phyloP scores from a whole-genome alignment of 495 filamentous ascomycete species.

The Lophiostoma macrostomum region DNA sequence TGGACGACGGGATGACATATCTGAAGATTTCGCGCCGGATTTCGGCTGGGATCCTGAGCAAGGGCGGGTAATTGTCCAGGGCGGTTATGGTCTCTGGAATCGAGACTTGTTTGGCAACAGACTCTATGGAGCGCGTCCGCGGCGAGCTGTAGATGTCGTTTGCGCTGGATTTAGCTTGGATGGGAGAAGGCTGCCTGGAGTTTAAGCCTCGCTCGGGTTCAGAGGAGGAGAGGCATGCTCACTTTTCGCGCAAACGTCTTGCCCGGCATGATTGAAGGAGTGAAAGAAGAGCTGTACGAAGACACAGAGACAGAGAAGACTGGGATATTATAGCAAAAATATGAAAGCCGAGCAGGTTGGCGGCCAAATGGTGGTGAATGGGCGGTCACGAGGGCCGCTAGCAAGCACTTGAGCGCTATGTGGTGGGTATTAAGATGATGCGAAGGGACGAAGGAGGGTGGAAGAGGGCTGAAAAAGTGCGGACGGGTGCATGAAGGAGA shows the following conservation, averaged over 20 bases:
- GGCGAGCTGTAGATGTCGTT: conserved; percentile 1
- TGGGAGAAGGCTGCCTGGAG: conserved; percentile 12
- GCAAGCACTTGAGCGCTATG: neutral
- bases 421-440: neutral
- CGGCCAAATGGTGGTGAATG: conserved; percentile 1
- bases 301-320: neutral
- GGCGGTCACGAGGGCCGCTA: conserved; percentile 19
- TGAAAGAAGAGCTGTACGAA: neutral
- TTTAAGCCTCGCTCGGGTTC: conserved; percentile 1
- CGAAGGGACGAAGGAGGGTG: conserved; percentile 5
- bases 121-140: conserved; percentile 6
- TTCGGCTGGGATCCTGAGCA: conserved; percentile 30
- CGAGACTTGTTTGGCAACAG: conserved; percentile 17
- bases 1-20: conserved; percentile 27
- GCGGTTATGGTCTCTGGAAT: conserved; percentile 30
- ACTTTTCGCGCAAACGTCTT: conserved; percentile 25
- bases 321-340: neutral
- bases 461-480: neutral
- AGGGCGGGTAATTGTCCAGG: conserved; percentile 26
- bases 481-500: conserved; percentile 23
- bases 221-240: conserved; percentile 8
- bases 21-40: conserved; percentile 31
- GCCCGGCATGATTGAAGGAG: conserved; percentile 25
- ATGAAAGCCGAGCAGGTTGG: neutral
- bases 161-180: conserved; percentile 7